phyloP scores from a whole-genome alignment of 139 green algal species.

The Coelastrella sp. region DNA sequence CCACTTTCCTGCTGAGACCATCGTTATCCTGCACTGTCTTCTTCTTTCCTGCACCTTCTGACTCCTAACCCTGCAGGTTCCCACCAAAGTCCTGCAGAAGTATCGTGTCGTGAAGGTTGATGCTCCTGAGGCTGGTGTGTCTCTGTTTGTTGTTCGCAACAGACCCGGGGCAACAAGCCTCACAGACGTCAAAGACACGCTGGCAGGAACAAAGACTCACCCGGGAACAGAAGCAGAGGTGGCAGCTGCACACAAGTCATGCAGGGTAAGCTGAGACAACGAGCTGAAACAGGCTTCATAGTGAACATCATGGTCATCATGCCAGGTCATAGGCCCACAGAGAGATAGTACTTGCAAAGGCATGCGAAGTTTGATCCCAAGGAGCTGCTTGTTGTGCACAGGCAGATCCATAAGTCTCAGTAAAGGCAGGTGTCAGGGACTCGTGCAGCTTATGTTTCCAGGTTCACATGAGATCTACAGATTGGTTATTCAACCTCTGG shows the following conservation, averaged over 20 bases:
- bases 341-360: no score
- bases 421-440: no score
- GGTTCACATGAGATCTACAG: no score
- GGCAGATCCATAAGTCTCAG: no score
- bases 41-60: not conserved
- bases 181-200: not conserved
- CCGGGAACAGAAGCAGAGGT: conserved; percentile 4
- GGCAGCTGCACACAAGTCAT: conserved; percentile 7
- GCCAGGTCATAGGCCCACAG: no score
- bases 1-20: no score
- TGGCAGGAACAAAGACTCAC: not conserved
- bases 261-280: not conserved
- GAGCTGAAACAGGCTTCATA: not conserved
- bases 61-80: conserved; percentile 16
- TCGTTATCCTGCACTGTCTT: not conserved
- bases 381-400: no score
- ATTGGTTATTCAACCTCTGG: no score
- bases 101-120: conserved; percentile 27
- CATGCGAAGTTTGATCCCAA: no score
- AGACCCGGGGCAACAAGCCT: not conserved
- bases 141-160: conserved; percentile 34
- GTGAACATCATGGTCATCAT: no score
- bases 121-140: conserved; percentile 15
- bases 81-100: conserved; percentile 6
- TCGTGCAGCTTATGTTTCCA: no score